These are phyloP conservation scores for Sporothrix dimorphospora DNA, from an alignment of 2,329 filamentous ascomycete species.

Conservation along the genomic window DNA sequence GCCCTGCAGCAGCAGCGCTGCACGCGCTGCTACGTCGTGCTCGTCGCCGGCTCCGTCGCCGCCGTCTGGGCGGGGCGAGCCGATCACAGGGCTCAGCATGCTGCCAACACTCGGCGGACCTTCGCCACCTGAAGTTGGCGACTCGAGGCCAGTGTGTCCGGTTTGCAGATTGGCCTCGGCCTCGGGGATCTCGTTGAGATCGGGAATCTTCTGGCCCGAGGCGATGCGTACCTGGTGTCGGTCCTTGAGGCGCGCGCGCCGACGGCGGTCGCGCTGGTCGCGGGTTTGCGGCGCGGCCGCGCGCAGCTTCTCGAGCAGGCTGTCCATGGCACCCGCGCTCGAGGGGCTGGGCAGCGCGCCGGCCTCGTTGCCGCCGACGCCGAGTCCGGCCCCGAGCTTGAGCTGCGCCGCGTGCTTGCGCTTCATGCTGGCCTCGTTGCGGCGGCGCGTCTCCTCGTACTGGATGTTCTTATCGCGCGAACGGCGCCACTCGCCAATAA, in stretches of 20 bases:
- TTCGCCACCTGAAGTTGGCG: constrained; percentile 41
- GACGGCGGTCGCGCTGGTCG: constrained; percentile 85
- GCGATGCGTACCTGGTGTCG: constrained; percentile 87
- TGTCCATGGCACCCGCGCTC: constrained; percentile 92
- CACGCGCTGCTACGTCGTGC: constrained; percentile 82
- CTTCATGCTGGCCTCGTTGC: constrained; percentile 91
- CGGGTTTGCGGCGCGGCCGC: constrained; percentile 87
- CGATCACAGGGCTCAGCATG: constrained; percentile 55
- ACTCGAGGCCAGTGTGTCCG: constrained; percentile 38
- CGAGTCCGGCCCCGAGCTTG: constrained; percentile 53
- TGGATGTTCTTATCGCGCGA: constrained; percentile 88
- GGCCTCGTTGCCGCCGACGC: constrained; percentile 46
- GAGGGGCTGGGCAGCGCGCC: constrained; percentile 62
- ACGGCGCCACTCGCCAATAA: constrained; percentile 94
- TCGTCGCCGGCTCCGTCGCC: constrained; percentile 72
- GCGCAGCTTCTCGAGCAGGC: constrained; percentile 88
- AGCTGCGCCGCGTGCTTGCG: constrained; percentile 77
- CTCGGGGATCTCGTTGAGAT: constrained; percentile 65
- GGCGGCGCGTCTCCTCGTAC: constrained; percentile 78
- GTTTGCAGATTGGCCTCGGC: constrained; percentile 47
- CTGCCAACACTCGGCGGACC: constrained; percentile 51
- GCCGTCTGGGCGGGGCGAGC: constrained; percentile 56
- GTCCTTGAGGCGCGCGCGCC: constrained; percentile 86
- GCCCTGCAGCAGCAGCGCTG: constrained; percentile 80
- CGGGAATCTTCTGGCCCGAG: constrained; percentile 85